Evolutionary conservation across 1,284 basidiomycete genomes (phyloP).

Genomic region (Xanthoconium separans): DNA sequence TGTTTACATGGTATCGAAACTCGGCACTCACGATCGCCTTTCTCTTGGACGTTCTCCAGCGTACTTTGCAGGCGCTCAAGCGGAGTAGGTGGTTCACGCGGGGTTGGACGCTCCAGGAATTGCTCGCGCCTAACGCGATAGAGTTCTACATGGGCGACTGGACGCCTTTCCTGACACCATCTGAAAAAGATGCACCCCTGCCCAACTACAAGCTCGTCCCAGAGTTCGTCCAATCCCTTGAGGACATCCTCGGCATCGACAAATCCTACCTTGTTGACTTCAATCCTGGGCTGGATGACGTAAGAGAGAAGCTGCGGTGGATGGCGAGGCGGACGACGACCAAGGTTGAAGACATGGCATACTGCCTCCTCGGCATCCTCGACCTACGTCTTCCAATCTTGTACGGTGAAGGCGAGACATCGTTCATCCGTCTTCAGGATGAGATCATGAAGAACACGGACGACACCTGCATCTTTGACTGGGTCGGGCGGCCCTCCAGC

Average conservation of each 20-base stretch:
- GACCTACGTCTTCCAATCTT: conserved; percentile 25
- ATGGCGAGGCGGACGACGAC: conserved; percentile 23
- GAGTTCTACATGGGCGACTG: conserved; percentile 27
- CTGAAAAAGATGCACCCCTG: neutral
- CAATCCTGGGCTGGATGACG: conserved; percentile 19
- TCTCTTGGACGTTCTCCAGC: conserved; percentile 20
- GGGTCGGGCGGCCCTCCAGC: conserved; percentile 24
- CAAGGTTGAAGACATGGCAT: conserved; percentile 27
- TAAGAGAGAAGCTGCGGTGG: conserved; percentile 26
- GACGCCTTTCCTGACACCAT: conserved; percentile 16
- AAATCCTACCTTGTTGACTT: conserved; percentile 19
- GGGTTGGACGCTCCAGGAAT: conserved; percentile 28
- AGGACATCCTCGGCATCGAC: conserved; percentile 20
- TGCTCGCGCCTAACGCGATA: conserved; percentile 25
- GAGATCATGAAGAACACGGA: conserved; percentile 31
- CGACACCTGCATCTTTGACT: conserved; percentile 28
- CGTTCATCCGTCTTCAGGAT: conserved; percentile 30
- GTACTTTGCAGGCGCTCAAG: conserved; percentile 15
- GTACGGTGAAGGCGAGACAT: conserved; percentile 23
- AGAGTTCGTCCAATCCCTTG: conserved; percentile 17
- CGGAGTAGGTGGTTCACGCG: conserved; percentile 24
- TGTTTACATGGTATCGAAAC: conserved; percentile 30
- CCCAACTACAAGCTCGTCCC: conserved; percentile 21
- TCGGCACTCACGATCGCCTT: conserved; percentile 26
- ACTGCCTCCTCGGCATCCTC: conserved; percentile 30